Evolutionary conservation across 352 stramenopile species (phyloP), one percentile per base, ranked within the genome.

Genomic region (Pythium coloratum): DNA sequence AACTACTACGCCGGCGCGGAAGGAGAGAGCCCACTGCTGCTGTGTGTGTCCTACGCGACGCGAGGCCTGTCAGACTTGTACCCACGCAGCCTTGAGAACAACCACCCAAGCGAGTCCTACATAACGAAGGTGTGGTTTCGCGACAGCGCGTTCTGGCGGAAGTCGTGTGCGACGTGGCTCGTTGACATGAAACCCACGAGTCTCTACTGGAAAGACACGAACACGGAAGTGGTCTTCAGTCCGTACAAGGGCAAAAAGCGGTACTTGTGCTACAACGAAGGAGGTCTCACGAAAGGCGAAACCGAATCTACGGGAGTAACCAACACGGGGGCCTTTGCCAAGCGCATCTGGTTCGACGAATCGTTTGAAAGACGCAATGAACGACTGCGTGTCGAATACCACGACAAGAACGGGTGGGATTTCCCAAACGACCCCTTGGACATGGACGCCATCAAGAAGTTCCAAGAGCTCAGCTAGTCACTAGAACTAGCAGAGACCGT

Each of bases 31-130:
- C 38, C 18, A 9, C 3, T 54, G 30, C 34, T 69, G 20, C 44
- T 51, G 44, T 69, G 62, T 12, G 62, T 69, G n/a, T 51, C 54
- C 38, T 63, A 62, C 46, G 46, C 36, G 30, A 18, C 62, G 53
- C 53, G 62, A 2, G 33, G 50, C 40, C 62, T 67, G 18, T 40
- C 57, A 9, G 62, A 67, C 14, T 16, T 62, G 28, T 16, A 3
- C 18, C 20, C n/a, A 18, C 33, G 57, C 42, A 28, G 28, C 28
- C 28, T 30, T 30, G 28, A 30, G 28, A 30, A 5, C 28, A 30
- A 30, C 28, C 16, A 3, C 18, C 20, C n/a, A 18, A 24, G 57
- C 42, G 36, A 38, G 14, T 44, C 53, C 6, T 59, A 59, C 20
- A 8, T 51, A 0, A 28, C 62, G 16, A 9, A 36, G 6, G 55